phyloP scores from a whole-genome alignment of 2,329 filamentous ascomycete genomes.

The Arachnomyces sp. region DNA sequence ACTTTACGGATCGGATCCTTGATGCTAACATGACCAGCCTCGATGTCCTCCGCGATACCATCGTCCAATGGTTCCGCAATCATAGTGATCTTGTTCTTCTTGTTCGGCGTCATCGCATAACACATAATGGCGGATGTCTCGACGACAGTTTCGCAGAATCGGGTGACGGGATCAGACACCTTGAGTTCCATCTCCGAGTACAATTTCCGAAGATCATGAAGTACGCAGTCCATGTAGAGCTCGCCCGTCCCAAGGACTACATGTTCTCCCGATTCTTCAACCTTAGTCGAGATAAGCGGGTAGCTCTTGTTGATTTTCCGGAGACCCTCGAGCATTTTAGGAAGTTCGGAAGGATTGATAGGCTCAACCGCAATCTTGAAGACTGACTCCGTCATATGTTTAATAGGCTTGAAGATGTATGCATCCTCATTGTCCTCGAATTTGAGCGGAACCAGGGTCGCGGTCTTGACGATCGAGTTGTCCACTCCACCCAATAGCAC shows the following conservation, averaged over 20 bases:
- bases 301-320: constrained; percentile 98
- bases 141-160: constrained; percentile 96
- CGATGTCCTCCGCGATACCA: constrained; percentile 90
- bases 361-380: constrained; percentile 97
- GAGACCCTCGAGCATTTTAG: constrained; percentile 96
- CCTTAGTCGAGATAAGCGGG: constrained; percentile 89
- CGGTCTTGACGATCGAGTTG: constrained; percentile 97
- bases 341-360: constrained; percentile 93
- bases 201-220: constrained; percentile 85
- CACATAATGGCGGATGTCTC: constrained; percentile 97
- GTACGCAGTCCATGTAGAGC: constrained; percentile 98
- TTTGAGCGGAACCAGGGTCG: constrained; percentile 74
- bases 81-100: constrained; percentile 99
- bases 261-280: constrained; percentile 96
- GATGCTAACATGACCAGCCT: constrained; percentile 82
- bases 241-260: constrained; percentile 92
- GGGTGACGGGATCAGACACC: constrained; percentile 92
- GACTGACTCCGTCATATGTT: constrained; percentile 93
- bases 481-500: constrained; percentile 88
- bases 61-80: constrained; percentile 92
- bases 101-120: constrained; percentile 95
- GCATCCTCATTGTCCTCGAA: constrained; percentile 83
- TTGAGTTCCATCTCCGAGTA: constrained; percentile 99
- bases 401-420: constrained; percentile 88
- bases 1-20: constrained; percentile 87